Conservation (phyloP, 371 early-diverging fungal species). For the Apophysomyces ossiformis region DNA sequence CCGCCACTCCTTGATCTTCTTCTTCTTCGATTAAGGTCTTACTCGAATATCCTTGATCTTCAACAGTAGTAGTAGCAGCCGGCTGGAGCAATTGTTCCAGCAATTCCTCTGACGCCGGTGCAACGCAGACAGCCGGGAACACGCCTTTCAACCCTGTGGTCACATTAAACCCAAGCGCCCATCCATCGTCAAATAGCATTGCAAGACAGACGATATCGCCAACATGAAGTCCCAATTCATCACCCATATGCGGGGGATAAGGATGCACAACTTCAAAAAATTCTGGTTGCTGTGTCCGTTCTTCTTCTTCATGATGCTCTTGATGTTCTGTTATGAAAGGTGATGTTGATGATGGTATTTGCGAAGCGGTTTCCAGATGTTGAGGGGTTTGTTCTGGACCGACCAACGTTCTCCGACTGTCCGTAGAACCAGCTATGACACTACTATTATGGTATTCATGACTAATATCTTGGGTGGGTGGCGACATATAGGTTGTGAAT, state of each 20-base stretch:
- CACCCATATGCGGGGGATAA: conserved; percentile 55
- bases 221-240: conserved; percentile 62
- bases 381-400: conserved; percentile 4
- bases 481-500: conserved; percentile 3
- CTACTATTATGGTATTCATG: conserved; percentile 1
- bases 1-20: background rate
- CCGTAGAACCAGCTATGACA: conserved; percentile 4
- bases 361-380: conserved; percentile 13
- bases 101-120: conserved; percentile 31
- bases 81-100: conserved; percentile 33
- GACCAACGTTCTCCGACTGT: conserved; percentile 4
- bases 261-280: conserved; percentile 46
- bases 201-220: conserved; percentile 69
- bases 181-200: conserved; percentile 66
- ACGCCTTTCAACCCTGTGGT: conserved; percentile 64
- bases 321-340: conserved; percentile 8
- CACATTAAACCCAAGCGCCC: conserved; percentile 70
- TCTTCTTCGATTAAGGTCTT: conserved; percentile 19
- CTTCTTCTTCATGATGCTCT: conserved; percentile 10
- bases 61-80: background rate
- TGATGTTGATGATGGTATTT: conserved; percentile 15
- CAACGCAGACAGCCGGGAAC: conserved; percentile 69
- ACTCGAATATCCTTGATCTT: conserved; percentile 3
- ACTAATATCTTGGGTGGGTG: background rate
- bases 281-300: conserved; percentile 11